Percentiles rank a stretch among this genome's conserved stretches.
These are phyloP conservation scores for Yamadazyma membranifaciens DNA, from an alignment of 1,139 yeast genomes.

Conservation along the genomic window DNA sequence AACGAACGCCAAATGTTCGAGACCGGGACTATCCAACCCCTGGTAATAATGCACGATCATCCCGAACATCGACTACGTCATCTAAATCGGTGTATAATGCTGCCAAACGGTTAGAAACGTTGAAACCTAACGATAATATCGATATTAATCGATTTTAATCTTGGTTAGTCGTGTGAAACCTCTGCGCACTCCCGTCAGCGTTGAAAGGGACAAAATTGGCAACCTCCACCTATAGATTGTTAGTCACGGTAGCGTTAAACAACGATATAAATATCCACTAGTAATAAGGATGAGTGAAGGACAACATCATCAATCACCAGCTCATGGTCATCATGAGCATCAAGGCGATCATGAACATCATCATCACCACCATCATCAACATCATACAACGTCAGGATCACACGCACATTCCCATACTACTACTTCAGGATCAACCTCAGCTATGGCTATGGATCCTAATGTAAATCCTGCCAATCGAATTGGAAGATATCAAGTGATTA, in stretches of 20 bases:
- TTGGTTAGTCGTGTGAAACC: no score
- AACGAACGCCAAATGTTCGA: not conserved
- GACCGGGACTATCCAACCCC: no score
- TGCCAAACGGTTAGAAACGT: conserved; percentile 5
- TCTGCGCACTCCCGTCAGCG: not conserved
- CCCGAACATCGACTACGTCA: no score
- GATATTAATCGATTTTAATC: conserved; percentile 7
- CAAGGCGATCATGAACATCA: conserved; percentile 8
- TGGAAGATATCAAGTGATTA: conserved; percentile 92
- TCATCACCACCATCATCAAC: conserved; percentile 10
- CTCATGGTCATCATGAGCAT: conserved; percentile 8
- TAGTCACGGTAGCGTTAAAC: no score
- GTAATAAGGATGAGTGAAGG: conserved; percentile 8
- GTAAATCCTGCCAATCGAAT: conserved; percentile 52
- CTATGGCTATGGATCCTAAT: conserved; percentile 26
- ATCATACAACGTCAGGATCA: conserved; percentile 1
- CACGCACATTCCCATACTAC: not conserved
- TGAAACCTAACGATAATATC: not conserved
- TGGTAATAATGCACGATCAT: no score
- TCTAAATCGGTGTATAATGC: conserved; percentile 4
- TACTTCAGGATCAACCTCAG: conserved; percentile 9
- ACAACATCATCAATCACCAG: no score
- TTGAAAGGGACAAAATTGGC: not conserved
- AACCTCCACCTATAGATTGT: not conserved
- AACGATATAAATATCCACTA: no score